phyloP scores from a whole-genome alignment of 2,329 filamentous ascomycete species.

The Aspergillus awamori region DNA sequence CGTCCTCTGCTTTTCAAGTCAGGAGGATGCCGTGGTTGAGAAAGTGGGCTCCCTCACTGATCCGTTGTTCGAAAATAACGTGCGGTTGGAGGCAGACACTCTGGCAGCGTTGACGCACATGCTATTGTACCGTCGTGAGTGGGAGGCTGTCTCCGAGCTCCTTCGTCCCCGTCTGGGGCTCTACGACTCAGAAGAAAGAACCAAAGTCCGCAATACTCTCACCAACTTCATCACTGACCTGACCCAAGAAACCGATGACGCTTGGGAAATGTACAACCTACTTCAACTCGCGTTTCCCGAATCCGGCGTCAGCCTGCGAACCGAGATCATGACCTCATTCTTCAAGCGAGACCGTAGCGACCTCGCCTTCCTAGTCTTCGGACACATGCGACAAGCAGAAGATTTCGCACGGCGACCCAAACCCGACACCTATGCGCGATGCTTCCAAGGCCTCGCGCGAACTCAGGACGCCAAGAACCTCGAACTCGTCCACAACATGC shows the following conservation, averaged over 20 bases:
- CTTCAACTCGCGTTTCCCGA: slow-evolving; percentile 61
- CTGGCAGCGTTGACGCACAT: slow-evolving; percentile 72
- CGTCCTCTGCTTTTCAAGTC: slow-evolving; percentile 61
- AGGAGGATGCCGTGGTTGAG: slow-evolving; percentile 64
- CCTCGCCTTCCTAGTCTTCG: slow-evolving; percentile 84
- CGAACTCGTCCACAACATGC: slow-evolving; percentile 82
- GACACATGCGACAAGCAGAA: slow-evolving; percentile 84
- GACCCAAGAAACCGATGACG: slow-evolving; percentile 62
- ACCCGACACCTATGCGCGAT: slow-evolving; percentile 73
- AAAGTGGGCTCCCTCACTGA: slow-evolving; percentile 73
- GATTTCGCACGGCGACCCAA: slow-evolving; percentile 67
- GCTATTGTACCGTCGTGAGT: slow-evolving; percentile 75
- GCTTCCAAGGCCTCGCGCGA: slow-evolving; percentile 73
- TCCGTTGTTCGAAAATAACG: slow-evolving; percentile 70
- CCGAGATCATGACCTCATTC: slow-evolving; percentile 77
- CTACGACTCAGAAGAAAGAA: slow-evolving; percentile 60
- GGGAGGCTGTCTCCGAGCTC: slow-evolving; percentile 77
- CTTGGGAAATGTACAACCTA: slow-evolving; percentile 65
- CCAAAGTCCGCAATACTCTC: slow-evolving; percentile 66
- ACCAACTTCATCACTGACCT: slow-evolving; percentile 68
- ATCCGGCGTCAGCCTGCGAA: slow-evolving; percentile 66
- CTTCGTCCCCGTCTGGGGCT: slow-evolving; percentile 65
- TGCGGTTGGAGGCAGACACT: slow-evolving; percentile 72
- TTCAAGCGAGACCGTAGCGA: slow-evolving; percentile 77
- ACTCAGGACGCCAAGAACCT: slow-evolving; percentile 65